These are phyloP conservation scores for Botryosphaeria dothidea DNA, from an alignment of 2,329 filamentous ascomycete species.

Conservation along the genomic window DNA sequence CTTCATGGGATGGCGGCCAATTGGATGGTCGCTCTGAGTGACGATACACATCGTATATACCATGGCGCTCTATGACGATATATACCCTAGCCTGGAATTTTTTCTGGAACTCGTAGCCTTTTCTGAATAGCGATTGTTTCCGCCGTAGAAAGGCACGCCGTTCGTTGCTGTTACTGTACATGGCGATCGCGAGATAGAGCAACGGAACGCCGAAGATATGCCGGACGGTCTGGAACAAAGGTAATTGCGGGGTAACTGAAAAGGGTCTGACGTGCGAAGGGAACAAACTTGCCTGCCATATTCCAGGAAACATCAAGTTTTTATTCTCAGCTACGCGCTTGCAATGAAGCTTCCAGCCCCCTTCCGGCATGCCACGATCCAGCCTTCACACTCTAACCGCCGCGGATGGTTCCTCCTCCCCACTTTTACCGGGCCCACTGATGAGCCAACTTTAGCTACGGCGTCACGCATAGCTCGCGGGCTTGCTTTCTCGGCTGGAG, in stretches of 20 bases:
- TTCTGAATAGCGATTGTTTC: neutral
- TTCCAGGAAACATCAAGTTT: neutral
- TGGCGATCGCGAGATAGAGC: too few relatives aligned
- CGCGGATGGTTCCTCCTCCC: too few relatives aligned
- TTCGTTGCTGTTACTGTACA: neutral
- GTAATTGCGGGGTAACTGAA: neutral
- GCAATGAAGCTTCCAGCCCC: neutral
- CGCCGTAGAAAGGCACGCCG: neutral
- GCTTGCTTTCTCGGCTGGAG: too few relatives aligned
- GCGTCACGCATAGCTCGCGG: too few relatives aligned
- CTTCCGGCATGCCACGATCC: neutral
- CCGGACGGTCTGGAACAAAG: too few relatives aligned
- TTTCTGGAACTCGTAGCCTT: neutral
- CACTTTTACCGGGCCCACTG: too few relatives aligned
- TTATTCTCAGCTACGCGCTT: neutral
- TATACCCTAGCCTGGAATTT: neutral
- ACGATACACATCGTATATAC: neutral
- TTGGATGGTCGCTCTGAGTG: neutral
- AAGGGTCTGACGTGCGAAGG: neutral
- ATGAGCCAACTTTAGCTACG: too few relatives aligned
- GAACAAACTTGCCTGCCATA: neutral
- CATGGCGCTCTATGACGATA: constrained; percentile 2
- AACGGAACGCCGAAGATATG: too few relatives aligned
- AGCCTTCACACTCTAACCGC: too few relatives aligned
- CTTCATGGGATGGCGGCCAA: neutral